phyloP scores from a whole-genome alignment of 176 grass and related monocot species.

The Saccharum officinarum region DNA sequence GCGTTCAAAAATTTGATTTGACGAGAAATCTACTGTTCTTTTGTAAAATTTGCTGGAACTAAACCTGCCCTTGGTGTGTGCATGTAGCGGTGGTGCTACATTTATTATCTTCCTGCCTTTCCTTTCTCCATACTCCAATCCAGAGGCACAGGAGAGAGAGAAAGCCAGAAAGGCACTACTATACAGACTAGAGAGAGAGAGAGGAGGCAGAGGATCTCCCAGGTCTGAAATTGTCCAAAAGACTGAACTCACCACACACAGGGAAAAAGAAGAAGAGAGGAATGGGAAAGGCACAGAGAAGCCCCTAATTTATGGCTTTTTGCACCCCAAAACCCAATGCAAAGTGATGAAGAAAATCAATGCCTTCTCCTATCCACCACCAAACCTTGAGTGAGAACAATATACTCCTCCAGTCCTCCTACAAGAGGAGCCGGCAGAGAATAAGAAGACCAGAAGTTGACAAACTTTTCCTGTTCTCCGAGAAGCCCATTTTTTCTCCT shows the following conservation, averaged over 20 bases:
- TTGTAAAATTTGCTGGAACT: too few relatives aligned
- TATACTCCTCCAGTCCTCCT: neutral
- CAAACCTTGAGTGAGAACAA: conserved; percentile 26
- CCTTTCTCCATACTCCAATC: conserved; percentile 49
- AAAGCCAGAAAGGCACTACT: neutral
- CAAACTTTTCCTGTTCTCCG: conserved; percentile 72
- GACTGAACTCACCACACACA: conserved; percentile 31
- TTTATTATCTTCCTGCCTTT: conserved; percentile 43
- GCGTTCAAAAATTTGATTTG: too few relatives aligned
- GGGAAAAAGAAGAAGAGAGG: neutral
- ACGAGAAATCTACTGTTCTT: too few relatives aligned
- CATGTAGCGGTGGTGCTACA: conserved; percentile 32
- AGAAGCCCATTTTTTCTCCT: conserved; percentile 49
- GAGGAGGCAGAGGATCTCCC: conserved; percentile 28
- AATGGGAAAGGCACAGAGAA: conserved; percentile 36
- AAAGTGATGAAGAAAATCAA: conserved; percentile 35
- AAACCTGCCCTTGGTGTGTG: too few relatives aligned
- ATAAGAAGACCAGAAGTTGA: conserved; percentile 64
- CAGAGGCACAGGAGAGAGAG: conserved; percentile 35
- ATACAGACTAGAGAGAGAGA: neutral
- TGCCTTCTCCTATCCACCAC: conserved; percentile 38
- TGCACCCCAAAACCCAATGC: conserved; percentile 33
- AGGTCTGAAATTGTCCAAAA: conserved; percentile 49
- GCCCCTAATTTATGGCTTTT: conserved; percentile 50
- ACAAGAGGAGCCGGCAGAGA: conserved; percentile 27